A percentile compares a stretch with the other conserved stretches of the same genome.
phyloP scores from a whole-genome alignment of 202 grass and related monocot genomes.

The Brachypodium distachyon region DNA sequence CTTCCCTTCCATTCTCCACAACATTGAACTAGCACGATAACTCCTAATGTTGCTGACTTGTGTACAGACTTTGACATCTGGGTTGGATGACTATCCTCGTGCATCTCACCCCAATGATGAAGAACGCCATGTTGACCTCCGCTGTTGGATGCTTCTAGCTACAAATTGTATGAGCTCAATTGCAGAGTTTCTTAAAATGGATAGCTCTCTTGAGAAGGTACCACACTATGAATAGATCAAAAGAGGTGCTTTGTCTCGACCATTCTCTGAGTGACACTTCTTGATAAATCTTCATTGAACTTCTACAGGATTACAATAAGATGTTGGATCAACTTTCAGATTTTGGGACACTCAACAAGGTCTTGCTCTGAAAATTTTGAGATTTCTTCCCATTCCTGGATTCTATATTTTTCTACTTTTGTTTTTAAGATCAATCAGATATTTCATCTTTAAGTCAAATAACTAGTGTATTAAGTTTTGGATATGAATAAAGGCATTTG shows the following conservation, averaged over 20 bases:
- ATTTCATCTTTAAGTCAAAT: not conserved
- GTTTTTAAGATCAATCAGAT: not conserved
- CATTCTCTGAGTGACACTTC: not conserved
- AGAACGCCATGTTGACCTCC: conserved; percentile 85
- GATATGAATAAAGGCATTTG: not conserved
- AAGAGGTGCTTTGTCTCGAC: conserved; percentile 10
- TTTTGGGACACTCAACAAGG: conserved; percentile 81
- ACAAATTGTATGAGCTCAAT: conserved; percentile 87
- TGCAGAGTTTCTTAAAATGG: conserved; percentile 60
- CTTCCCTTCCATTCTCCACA: not conserved
- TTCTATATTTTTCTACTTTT: not conserved
- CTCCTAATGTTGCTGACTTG: conserved; percentile 1
- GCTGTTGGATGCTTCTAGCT: conserved; percentile 96
- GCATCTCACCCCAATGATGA: conserved; percentile 94
- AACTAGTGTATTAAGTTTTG: not conserved
- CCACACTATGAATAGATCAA: conserved; percentile 13
- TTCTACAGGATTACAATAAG: conserved; percentile 64
- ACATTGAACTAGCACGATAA: not conserved
- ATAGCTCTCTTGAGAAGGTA: conserved; percentile 62
- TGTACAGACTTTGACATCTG: conserved; percentile 87
- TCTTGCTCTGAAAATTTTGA: conserved; percentile 21
- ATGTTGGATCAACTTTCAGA: conserved; percentile 81
- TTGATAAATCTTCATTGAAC: conserved; percentile 5
- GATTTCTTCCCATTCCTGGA: conserved; percentile 3
- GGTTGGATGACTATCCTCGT: conserved; percentile 95